A percentile compares a stretch with the other conserved stretches of the same genome.
Conservation (phyloP, 2,329 filamentous ascomycete species). For the Aspergillus neoniger region DNA sequence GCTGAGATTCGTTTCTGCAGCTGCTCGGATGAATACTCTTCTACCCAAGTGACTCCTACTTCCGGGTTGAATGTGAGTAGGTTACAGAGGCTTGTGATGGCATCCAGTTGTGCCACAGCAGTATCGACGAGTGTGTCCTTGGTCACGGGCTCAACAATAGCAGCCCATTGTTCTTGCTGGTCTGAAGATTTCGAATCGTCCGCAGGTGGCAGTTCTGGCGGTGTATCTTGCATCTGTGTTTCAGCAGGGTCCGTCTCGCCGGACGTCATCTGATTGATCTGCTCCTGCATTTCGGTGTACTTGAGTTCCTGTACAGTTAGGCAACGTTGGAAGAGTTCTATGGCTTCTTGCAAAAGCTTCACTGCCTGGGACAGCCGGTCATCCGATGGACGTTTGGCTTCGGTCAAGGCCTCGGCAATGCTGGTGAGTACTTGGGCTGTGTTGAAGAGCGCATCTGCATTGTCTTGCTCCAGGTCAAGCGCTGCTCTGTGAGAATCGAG, state of each 20-base stretch:
- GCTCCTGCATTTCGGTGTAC: conserved; percentile 49
- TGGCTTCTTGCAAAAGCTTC: conserved; percentile 60
- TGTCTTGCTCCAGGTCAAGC: conserved; percentile 60
- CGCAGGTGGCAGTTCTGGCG: conserved; percentile 13
- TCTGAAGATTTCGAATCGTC: conserved; percentile 26
- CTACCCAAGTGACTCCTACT: conserved; percentile 57
- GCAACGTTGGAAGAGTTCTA: conserved; percentile 62
- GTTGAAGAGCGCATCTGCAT: conserved; percentile 71
- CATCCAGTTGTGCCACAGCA: conserved; percentile 63
- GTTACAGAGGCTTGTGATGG: conserved; percentile 54
- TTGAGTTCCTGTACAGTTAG: conserved; percentile 55
- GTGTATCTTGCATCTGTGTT: conserved; percentile 16
- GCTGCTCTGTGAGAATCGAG: conserved; percentile 66
- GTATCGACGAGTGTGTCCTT: conserved; percentile 68
- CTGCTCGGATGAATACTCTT: conserved; percentile 57
- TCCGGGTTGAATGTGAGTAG: conserved; percentile 47
- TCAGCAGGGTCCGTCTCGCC: conserved; percentile 19
- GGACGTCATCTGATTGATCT: conserved; percentile 42
- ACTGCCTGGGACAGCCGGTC: conserved; percentile 50
- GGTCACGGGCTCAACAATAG: conserved; percentile 67
- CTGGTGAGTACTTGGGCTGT: conserved; percentile 69
- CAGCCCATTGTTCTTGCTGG: conserved; percentile 62
- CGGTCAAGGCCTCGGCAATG: conserved; percentile 62
- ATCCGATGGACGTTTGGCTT: conserved; percentile 51
- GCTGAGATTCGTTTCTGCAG: conserved; percentile 55